Percentiles rank a stretch among this genome's conserved stretches.
Evolutionary conservation across 1,284 basidiomycete genomes (phyloP).

Genomic region (Cryptococcus hybrid): DNA sequence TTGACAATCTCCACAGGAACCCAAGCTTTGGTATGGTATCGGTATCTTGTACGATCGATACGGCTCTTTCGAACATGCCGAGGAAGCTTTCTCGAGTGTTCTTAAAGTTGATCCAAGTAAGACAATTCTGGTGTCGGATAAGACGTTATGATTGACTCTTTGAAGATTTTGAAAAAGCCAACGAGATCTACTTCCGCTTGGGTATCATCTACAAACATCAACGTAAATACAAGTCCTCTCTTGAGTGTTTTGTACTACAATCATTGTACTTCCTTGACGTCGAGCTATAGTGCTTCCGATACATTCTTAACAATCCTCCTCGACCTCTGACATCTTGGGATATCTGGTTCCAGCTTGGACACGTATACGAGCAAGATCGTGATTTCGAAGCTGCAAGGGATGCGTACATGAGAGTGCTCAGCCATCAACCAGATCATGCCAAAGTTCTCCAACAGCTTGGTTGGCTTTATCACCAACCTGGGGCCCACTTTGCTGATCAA

Average conservation of each 20-base stretch:
- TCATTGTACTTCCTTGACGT: background rate
- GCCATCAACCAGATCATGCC: constrained; percentile 89
- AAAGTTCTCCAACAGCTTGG: constrained; percentile 98
- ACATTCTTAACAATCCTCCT: constrained; percentile 92
- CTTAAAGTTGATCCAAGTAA: constrained; percentile 93
- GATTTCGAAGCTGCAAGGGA: constrained; percentile 88
- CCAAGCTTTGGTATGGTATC: constrained; percentile 99
- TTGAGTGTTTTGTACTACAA: constrained; percentile 51
- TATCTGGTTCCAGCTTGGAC: constrained; percentile 99
- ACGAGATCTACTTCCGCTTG: constrained; percentile 96
- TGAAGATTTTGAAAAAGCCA: constrained; percentile 94
- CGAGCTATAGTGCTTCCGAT: constrained; percentile 72
- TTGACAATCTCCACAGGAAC: constrained; percentile 65
- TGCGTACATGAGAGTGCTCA: constrained; percentile 94
- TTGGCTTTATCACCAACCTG: constrained; percentile 96
- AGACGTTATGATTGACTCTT: constrained; percentile 18
- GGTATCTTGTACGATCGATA: constrained; percentile 99
- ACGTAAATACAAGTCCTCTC: constrained; percentile 79
- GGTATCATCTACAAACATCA: constrained; percentile 99
- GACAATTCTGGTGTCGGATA: constrained; percentile 13
- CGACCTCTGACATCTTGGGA: constrained; percentile 94
- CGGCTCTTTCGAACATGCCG: constrained; percentile 96
- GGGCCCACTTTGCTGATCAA: constrained; percentile 91
- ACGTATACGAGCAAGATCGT: constrained; percentile 74
- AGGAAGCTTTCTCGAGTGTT: constrained; percentile 96